These are phyloP conservation scores for Jatropha curcas DNA, from an alignment of 345 rosid species.

Conservation along the genomic window DNA sequence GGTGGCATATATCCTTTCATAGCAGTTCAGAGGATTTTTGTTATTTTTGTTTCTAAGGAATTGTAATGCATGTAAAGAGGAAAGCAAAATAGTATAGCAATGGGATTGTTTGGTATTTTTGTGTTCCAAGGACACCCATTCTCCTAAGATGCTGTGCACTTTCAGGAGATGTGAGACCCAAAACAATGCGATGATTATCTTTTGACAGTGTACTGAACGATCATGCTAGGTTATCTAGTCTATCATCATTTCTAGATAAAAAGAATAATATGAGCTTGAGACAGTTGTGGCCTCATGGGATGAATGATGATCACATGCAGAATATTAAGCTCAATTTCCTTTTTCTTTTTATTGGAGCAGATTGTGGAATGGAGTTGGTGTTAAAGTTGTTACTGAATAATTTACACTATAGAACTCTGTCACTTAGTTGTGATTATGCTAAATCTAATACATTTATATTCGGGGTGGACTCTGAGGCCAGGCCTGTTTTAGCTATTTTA, in stretches of 20 bases:
- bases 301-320: neutral
- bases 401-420: neutral
- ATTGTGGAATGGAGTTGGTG: no score
- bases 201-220: neutral
- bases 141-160: neutral
- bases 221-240: neutral
- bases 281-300: neutral
- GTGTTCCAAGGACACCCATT: neutral
- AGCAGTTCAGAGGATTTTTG: neutral
- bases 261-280: neutral
- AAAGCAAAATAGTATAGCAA: neutral
- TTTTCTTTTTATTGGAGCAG: neutral
- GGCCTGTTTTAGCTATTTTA: neutral
- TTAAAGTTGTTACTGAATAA: neutral
- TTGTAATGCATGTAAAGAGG: neutral
- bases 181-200: neutral
- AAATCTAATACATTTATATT: neutral
- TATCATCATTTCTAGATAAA: neutral
- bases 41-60: neutral
- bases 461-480: neutral
- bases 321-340: neutral
- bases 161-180: neutral
- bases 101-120: no score
- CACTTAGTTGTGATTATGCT: neutral
- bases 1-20: neutral